Evolutionary conservation across 495 filamentous ascomycete genomes (phyloP).

Genomic region (Hypoxylon cercidicola): DNA sequence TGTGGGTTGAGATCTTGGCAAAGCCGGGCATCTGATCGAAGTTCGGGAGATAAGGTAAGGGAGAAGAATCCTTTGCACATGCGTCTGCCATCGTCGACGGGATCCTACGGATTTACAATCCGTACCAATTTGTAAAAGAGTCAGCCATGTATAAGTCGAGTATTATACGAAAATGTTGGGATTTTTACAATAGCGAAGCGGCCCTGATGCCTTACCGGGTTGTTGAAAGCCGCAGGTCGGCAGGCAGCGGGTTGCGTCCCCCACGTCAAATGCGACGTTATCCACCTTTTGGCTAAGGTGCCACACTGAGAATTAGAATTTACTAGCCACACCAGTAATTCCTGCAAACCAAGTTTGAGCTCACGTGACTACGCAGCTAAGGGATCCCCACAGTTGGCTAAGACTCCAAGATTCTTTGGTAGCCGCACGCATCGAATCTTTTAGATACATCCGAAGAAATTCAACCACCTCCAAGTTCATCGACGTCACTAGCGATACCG

Average conservation of each 20-base stretch:
- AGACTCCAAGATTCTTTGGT: background rate
- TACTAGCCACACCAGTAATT: too few relatives aligned
- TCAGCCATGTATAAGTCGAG: background rate
- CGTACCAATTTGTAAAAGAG: background rate
- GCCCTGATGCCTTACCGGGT: too few relatives aligned
- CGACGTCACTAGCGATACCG: slow-evolving; percentile 2
- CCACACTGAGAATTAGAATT: too few relatives aligned
- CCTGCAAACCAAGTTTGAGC: too few relatives aligned
- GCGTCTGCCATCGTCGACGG: background rate
- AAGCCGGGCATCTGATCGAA: slow-evolving; percentile 23
- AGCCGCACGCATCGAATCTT: background rate
- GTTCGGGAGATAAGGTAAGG: slow-evolving; percentile 22
- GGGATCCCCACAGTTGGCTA: background rate
- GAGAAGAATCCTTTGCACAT: background rate
- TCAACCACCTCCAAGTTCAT: background rate
- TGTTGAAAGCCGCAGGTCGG: too few relatives aligned
- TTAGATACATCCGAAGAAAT: background rate
- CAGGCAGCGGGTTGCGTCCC: too few relatives aligned
- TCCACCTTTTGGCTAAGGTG: too few relatives aligned
- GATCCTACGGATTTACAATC: background rate
- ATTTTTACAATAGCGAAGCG: too few relatives aligned
- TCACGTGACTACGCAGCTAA: too few relatives aligned
- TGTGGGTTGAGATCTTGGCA: slow-evolving; percentile 27
- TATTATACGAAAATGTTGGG: too few relatives aligned
- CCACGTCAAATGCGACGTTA: too few relatives aligned